phyloP scores from a whole-genome alignment of 1,284 basidiomycete species.

The Apiotrichum montevideense region DNA sequence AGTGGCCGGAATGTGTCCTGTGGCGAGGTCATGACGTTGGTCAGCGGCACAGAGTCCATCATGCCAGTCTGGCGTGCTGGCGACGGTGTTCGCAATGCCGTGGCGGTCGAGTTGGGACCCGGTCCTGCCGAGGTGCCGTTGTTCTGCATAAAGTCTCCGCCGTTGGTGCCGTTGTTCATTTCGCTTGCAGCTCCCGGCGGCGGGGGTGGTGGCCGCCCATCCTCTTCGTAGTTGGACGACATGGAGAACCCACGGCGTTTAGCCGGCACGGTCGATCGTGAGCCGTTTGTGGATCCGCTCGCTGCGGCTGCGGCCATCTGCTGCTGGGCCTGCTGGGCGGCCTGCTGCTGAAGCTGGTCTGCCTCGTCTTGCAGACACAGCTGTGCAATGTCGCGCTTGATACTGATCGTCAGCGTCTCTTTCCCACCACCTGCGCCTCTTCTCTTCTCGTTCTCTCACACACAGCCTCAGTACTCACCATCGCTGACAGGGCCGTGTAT shows the following conservation, averaged over 20 bases:
- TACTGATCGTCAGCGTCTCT: constrained; percentile 5
- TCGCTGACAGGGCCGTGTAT: constrained; percentile 17
- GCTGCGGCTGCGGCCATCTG: constrained; percentile 7
- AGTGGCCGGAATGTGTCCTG: constrained; percentile 13
- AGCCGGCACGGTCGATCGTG: constrained; percentile 6
- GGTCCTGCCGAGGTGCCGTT: not conserved
- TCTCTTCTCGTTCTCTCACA: too few relatives aligned
- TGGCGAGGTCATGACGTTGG: constrained; percentile 11
- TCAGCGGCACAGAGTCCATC: constrained; percentile 3
- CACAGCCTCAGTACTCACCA: not conserved
- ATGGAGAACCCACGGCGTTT: constrained; percentile 11
- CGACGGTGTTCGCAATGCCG: not conserved
- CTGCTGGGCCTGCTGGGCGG: constrained; percentile 14
- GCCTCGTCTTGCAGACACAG: constrained; percentile 17
- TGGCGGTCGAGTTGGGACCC: constrained; percentile 1
- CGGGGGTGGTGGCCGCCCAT: not conserved
- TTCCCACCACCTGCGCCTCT: too few relatives aligned
- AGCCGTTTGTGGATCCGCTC: not conserved
- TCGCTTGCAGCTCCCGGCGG: not conserved
- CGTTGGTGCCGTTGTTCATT: not conserved
- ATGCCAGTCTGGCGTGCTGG: constrained; percentile 3
- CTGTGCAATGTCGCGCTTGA: constrained; percentile 20
- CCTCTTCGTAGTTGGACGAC: constrained; percentile 1
- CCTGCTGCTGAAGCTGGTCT: constrained; percentile 17
- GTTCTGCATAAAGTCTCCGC: not conserved